Evolutionary conservation across 2,329 filamentous ascomycete genomes (phyloP).

Genomic region (Pseudocercospora vitis): DNA sequence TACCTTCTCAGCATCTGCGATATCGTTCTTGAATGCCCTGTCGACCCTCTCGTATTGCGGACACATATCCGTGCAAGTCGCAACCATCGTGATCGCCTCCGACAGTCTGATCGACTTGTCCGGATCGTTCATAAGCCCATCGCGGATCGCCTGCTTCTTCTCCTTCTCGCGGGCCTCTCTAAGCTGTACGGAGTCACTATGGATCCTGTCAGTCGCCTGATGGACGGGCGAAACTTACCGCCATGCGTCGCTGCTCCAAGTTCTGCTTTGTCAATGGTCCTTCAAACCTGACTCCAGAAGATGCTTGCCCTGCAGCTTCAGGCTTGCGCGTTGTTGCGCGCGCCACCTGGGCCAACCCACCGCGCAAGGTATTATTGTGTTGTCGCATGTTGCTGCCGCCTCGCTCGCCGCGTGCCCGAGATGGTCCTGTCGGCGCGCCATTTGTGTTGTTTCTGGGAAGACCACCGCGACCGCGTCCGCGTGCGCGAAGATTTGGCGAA

Average conservation of each 20-base stretch:
- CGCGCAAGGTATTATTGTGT: constrained; percentile 5
- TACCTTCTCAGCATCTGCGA: constrained; percentile 62
- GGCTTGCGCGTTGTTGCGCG: constrained; percentile 10
- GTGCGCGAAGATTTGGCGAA: constrained; percentile 20
- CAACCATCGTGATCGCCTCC: constrained; percentile 62
- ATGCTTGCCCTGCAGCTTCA: not conserved
- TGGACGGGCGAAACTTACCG: constrained; percentile 23
- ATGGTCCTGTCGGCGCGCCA: constrained; percentile 13
- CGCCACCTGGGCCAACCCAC: not conserved
- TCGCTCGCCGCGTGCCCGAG: constrained; percentile 12
- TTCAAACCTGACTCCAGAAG: not conserved
- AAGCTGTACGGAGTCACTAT: constrained; percentile 40
- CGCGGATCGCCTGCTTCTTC: constrained; percentile 52
- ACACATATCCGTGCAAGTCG: constrained; percentile 64
- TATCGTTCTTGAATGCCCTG: constrained; percentile 61
- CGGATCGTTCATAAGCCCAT: constrained; percentile 59
- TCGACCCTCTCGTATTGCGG: constrained; percentile 63
- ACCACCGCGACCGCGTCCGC: constrained; percentile 23
- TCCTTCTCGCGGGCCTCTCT: constrained; percentile 53
- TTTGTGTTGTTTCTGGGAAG: constrained; percentile 11
- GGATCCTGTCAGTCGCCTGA: constrained; percentile 28
- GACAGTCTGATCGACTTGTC: constrained; percentile 60
- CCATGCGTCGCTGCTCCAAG: constrained; percentile 26
- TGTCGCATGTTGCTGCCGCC: constrained; percentile 14
- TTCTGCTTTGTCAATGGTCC: constrained; percentile 18